Conservation (phyloP, 2,329 filamentous ascomycete genomes). For the Aspergillus latus region DNA sequence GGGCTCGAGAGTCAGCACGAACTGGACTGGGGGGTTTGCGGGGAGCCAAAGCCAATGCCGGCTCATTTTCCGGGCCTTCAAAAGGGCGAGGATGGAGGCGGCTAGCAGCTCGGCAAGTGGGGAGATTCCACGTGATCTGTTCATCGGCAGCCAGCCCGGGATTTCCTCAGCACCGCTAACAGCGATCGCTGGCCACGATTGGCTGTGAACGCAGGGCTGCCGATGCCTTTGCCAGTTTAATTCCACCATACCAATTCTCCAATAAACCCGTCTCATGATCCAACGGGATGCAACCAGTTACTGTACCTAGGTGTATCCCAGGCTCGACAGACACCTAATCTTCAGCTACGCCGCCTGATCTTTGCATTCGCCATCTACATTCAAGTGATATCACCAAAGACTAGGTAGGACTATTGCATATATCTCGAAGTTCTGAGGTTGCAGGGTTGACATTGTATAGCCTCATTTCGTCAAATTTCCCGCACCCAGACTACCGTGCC, state of each 20-base stretch:
- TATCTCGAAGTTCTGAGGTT: background rate
- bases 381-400: background rate
- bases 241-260: background rate
- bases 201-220: constrained; percentile 7
- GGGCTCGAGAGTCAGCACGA: background rate
- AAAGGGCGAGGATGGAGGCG: constrained; percentile 10
- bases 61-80: constrained; percentile 25
- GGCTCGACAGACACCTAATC: too few species aligned
- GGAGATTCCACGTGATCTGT: constrained; percentile 26
- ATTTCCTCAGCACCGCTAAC: constrained; percentile 17
- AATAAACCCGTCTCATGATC: too few species aligned
- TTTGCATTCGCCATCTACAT: too few species aligned
- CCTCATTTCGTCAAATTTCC: background rate
- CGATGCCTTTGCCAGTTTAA: background rate
- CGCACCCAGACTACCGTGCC: background rate
- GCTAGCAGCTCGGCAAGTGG: constrained; percentile 35
- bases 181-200: background rate
- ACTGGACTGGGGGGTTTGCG: constrained; percentile 9
- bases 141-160: constrained; percentile 26
- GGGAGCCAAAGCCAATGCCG: constrained; percentile 28
- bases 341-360: too few species aligned
- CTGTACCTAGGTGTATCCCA: background rate
- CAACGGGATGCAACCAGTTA: background rate
- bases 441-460: background rate
- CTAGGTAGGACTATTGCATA: background rate